A percentile compares a stretch with the other conserved stretches of the same genome.
Conservation (phyloP, 192 early-diverging fungal species). For the Coemansia sp. region DNA sequence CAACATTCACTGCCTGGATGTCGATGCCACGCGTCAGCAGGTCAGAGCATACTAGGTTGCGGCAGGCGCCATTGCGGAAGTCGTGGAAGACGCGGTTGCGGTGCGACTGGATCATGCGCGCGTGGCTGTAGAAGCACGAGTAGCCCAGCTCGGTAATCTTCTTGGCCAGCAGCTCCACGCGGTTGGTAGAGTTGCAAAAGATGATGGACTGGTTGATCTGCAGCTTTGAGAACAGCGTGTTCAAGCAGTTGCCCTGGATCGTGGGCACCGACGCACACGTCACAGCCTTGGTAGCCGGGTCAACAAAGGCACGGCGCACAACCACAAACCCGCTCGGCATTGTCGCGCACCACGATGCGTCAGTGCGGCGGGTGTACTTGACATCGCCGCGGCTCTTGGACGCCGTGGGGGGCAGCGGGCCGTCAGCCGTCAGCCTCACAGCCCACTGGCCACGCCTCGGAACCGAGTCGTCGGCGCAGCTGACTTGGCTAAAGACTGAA, state of each 20-base stretch:
- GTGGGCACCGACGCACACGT: conserved; percentile 26
- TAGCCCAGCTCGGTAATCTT: conserved; percentile 99
- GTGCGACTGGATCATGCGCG: conserved; percentile 97
- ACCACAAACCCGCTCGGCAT: too few relatives aligned
- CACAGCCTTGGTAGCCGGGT: conserved; percentile 17
- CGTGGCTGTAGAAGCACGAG: conserved; percentile 99
- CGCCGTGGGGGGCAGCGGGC: too few relatives aligned
- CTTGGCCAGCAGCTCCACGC: conserved; percentile 97
- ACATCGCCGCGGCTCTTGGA: too few relatives aligned
- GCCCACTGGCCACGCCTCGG: too few relatives aligned
- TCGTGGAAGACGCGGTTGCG: conserved; percentile 99
- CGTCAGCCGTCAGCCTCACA: too few relatives aligned
- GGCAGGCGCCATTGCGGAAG: conserved; percentile 97
- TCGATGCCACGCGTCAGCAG: conserved; percentile 98
- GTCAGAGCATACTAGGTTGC: conserved; percentile 98
- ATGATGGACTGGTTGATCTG: conserved; percentile 99
- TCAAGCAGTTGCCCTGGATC: conserved; percentile 60
- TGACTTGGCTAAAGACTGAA: too few relatives aligned
- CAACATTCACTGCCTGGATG: conserved; percentile 99
- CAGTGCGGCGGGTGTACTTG: too few relatives aligned
- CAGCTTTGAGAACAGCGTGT: conserved; percentile 95
- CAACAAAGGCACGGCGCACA: too few relatives aligned
- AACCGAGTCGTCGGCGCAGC: too few relatives aligned
- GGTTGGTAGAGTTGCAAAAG: conserved; percentile 99
- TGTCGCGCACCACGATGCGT: too few relatives aligned